phyloP scores from a whole-genome alignment of 805 yeast genomes.

The Wickerhamomyces queroliae region DNA sequence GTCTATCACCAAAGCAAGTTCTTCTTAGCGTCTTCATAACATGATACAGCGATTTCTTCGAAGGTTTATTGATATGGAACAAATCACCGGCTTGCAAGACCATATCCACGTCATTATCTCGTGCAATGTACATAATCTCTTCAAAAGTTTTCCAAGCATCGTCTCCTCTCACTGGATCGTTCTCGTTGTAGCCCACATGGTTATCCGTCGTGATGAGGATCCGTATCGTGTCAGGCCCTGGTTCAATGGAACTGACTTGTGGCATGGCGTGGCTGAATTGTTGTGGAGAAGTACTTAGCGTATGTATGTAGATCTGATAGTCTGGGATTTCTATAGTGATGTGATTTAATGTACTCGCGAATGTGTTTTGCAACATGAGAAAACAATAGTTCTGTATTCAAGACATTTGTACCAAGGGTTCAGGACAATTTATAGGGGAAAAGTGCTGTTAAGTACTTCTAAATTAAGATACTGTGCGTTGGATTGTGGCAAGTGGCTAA shows the following conservation, averaged over 20 bases:
- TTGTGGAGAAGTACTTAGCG: too few species aligned
- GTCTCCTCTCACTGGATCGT: conserved; percentile 83
- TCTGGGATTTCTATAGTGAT: too few species aligned
- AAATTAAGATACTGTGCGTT: too few species aligned
- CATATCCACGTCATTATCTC: conserved; percentile 73
- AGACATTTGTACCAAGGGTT: too few species aligned
- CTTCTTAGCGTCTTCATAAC: conserved; percentile 67
- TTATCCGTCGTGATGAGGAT: conserved; percentile 89
- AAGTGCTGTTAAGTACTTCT: too few species aligned
- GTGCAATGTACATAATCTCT: conserved; percentile 74
- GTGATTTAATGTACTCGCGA: not conserved
- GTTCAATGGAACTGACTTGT: conserved; percentile 33
- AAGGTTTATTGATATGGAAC: conserved; percentile 86
- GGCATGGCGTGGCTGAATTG: conserved; percentile 13
- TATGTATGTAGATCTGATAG: too few species aligned
- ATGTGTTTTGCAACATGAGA: too few species aligned
- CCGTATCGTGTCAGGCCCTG: conserved; percentile 63
- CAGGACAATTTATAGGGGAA: too few species aligned
- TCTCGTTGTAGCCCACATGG: conserved; percentile 91
- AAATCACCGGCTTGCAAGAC: conserved; percentile 89
- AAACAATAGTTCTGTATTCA: too few species aligned
- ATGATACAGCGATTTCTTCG: conserved; percentile 79
- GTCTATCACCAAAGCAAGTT: conserved; percentile 79
- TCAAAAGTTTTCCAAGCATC: conserved; percentile 87
- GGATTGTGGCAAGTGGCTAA: too few species aligned